Percentiles rank a stretch among this genome's conserved stretches.
Evolutionary conservation across 345 rosid genomes (phyloP).

Genomic region (Gossypium turneri): DNA sequence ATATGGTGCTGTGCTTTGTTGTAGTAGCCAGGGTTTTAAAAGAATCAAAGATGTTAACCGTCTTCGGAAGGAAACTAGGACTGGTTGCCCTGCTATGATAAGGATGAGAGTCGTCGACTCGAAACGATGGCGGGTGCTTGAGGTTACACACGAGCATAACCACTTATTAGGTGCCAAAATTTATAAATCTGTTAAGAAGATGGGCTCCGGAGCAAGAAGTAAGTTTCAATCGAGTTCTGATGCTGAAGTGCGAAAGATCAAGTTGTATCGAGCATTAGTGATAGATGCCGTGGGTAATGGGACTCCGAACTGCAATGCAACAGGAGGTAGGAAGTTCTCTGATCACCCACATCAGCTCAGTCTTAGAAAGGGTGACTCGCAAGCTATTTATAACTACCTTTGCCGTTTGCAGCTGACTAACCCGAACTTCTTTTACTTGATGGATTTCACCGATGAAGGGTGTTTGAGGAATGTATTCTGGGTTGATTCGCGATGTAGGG

Average conservation of each 20-base stretch:
- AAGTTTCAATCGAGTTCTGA: slow-evolving; percentile 43
- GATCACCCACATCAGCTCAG: slow-evolving; percentile 35
- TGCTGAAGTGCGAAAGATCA: slow-evolving; percentile 49
- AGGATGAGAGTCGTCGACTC: slow-evolving; percentile 45
- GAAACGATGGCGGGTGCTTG: slow-evolving; percentile 66
- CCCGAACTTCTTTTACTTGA: slow-evolving; percentile 60
- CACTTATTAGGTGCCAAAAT: slow-evolving; percentile 53
- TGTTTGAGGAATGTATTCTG: slow-evolving; percentile 58
- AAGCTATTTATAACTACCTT: slow-evolving; percentile 55
- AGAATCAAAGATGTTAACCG: slow-evolving; percentile 62
- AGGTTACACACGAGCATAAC: slow-evolving; percentile 75
- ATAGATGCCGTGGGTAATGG: slow-evolving; percentile 43
- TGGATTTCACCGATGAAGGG: slow-evolving; percentile 71
- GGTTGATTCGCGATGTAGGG: slow-evolving; percentile 58
- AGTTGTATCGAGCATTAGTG: slow-evolving; percentile 55
- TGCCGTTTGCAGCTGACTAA: slow-evolving; percentile 64
- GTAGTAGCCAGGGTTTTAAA: slow-evolving; percentile 80
- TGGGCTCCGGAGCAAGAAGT: slow-evolving; percentile 42
- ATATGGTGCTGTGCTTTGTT: slow-evolving; percentile 72
- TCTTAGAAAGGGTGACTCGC: slow-evolving; percentile 56
- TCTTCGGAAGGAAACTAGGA: background rate
- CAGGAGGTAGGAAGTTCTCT: slow-evolving; percentile 31
- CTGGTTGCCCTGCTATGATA: slow-evolving; percentile 2
- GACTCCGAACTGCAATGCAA: slow-evolving; percentile 29
- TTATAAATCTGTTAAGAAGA: slow-evolving; percentile 38